Evolutionary conservation across 108 stramenopile species (phyloP).

Genomic region (Nitzschia sp.): DNA sequence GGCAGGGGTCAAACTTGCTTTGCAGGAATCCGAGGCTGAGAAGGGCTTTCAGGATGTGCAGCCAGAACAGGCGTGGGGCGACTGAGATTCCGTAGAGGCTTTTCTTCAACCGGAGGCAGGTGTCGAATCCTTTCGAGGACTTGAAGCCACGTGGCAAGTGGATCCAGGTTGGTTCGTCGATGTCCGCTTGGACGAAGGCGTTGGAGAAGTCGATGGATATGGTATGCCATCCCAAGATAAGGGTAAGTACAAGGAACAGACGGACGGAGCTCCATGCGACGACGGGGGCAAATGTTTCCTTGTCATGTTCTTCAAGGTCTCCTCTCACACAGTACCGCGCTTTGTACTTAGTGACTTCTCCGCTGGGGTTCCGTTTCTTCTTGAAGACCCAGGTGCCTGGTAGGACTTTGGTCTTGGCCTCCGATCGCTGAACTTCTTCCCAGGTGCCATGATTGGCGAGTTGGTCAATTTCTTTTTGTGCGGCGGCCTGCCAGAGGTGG

Average conservation of each 20-base stretch:
- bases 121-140: not conserved
- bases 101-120: conserved; percentile 23
- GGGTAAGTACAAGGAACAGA: conserved; percentile 15
- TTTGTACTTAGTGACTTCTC: conserved; percentile 48
- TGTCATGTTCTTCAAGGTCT: no score
- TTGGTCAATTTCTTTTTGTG: not conserved
- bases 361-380: conserved; percentile 47
- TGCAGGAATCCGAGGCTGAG: conserved; percentile 13
- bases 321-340: no score
- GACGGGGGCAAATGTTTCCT: no score
- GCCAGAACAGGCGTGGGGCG: conserved; percentile 33
- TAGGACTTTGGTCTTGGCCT: conserved; percentile 21
- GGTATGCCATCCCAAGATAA: conserved; percentile 28
- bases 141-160: conserved; percentile 19
- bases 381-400: conserved; percentile 43
- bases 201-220: conserved; percentile 43
- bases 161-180: conserved; percentile 24
- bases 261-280: conserved; percentile 16
- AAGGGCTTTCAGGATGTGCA: conserved; percentile 1
- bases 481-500: conserved; percentile 12
- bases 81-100: no score
- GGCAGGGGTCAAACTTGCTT: conserved; percentile 30
- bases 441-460: conserved; percentile 16
- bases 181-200: conserved; percentile 52
- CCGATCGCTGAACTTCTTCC: conserved; percentile 16